These are phyloP conservation scores for Elaeagnus macrophylla DNA, from an alignment of 306 rosid species.

Conservation along the genomic window DNA sequence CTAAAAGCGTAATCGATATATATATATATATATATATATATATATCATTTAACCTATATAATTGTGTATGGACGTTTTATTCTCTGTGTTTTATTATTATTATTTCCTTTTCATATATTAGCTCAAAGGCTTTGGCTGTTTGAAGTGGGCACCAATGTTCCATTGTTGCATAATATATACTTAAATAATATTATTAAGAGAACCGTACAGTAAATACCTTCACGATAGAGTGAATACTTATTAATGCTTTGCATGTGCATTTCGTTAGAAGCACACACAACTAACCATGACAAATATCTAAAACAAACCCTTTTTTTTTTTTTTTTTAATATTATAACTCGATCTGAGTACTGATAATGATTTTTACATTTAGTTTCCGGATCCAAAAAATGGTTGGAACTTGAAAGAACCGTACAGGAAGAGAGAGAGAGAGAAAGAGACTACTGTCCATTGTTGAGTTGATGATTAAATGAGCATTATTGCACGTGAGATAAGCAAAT, in stretches of 20 bases:
- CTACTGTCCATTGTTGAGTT: slow-evolving; percentile 9
- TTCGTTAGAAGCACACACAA: slow-evolving; percentile 17
- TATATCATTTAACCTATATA: too few species aligned
- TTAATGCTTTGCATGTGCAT: slow-evolving; percentile 58
- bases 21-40: too few species aligned
- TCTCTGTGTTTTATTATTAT: too few species aligned
- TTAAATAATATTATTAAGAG: background rate
- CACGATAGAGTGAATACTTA: too few species aligned
- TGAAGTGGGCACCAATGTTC: background rate
- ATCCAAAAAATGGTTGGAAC: slow-evolving; percentile 34
- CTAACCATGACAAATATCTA: slow-evolving; percentile 7
- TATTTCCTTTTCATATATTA: too few species aligned
- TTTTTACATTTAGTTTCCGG: slow-evolving; percentile 20
- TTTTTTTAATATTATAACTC: background rate
- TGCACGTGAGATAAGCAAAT: slow-evolving; percentile 60
- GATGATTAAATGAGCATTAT: slow-evolving; percentile 36
- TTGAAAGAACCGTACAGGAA: slow-evolving; percentile 44
- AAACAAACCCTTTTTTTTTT: background rate
- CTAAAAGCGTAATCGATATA: too few species aligned
- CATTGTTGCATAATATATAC: too few species aligned
- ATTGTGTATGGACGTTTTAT: too few species aligned
- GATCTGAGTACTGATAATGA: background rate
- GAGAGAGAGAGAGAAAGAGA: slow-evolving; percentile 10
- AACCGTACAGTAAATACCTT: background rate
- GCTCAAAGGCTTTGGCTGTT: too few species aligned